Base-by-base conservation (phyloP, 2,329 filamentous ascomycete species). In the Epicoccum nigrum region DNA sequence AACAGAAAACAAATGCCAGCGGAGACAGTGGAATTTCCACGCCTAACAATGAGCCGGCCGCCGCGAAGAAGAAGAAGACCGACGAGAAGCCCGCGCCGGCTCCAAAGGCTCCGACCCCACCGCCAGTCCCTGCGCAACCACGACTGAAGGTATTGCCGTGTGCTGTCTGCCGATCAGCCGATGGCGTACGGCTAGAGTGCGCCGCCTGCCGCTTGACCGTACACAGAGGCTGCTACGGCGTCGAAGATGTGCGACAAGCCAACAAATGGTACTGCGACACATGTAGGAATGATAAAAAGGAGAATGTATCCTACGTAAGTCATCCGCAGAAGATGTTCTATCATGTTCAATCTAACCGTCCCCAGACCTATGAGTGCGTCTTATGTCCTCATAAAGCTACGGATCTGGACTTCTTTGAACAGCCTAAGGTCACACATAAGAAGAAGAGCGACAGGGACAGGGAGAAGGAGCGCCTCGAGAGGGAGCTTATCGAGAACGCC, bases 371-470 rank as follows among this genome's bases (percentile, higher is more conserved):
- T 73, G 89, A 93, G 76, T 99, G 94, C 73, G 88, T 96, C 41
- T 79, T 99, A 27, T 99, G 94, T 69, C 90, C 94, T 12, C 83
- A 96, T 12, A 87, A 90, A 50, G 81, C 84, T 62, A 95, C 89
- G 0, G 86, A 91, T 44, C 86, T 90, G 59, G 91, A 96, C 56
- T 86, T 96, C 61, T 86, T 94, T 58, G 92, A 95, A 68, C 84
- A 88, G 15, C 87, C 92, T 1, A 96, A 90, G 75, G 77, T 85
- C 15, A 85, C 85, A 1, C 86, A 88, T 62, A 88, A 91, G 73
- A 97, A 97, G 82, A 97, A 97, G 77, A 88, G 86, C 0, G 93
- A 97, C 55, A 89, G 93, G 53, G 93, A 97, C 52, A 85, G 89
- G 27, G 93, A 97, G 69, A 92, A 90, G 60, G 94, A 97, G 69